A percentile compares a stretch with the other conserved stretches of the same genome.
These are phyloP conservation scores for Lophiostoma macrostomum DNA, from an alignment of 495 filamentous ascomycete species.

Conservation along the genomic window DNA sequence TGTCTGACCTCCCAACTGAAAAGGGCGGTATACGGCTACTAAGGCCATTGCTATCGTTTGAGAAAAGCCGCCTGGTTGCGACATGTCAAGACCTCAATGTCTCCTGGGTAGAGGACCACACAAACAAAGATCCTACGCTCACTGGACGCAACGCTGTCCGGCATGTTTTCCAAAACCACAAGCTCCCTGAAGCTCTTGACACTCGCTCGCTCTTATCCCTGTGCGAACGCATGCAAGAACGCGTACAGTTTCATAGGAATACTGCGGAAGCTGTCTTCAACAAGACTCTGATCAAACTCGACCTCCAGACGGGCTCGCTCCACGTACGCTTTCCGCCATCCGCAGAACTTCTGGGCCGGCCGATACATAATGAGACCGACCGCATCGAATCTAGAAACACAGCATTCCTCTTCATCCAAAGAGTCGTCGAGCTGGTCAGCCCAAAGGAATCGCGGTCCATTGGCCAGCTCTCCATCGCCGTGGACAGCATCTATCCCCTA, in stretches of 20 bases:
- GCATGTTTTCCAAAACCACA: slow-evolving; percentile 51
- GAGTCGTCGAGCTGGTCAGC: slow-evolving; percentile 8
- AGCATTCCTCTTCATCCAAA: slow-evolving; percentile 7
- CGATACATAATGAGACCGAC: slow-evolving; percentile 15
- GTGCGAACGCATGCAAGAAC: slow-evolving; percentile 46
- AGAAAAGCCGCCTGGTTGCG: slow-evolving; percentile 66
- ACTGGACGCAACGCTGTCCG: slow-evolving; percentile 81
- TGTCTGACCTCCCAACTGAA: too few species aligned
- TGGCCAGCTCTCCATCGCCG: background rate
- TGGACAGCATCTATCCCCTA: slow-evolving; percentile 10
- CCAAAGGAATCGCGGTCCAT: background rate
- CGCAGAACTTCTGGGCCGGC: slow-evolving; percentile 6
- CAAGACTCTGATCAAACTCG: slow-evolving; percentile 9
- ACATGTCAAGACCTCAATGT: slow-evolving; percentile 66
- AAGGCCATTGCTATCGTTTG: slow-evolving; percentile 71
- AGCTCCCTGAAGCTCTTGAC: slow-evolving; percentile 67
- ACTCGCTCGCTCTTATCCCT: slow-evolving; percentile 58
- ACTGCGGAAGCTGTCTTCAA: slow-evolving; percentile 27
- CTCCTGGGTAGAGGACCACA: slow-evolving; percentile 77
- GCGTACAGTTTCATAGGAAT: slow-evolving; percentile 35
- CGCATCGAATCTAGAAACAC: slow-evolving; percentile 8
- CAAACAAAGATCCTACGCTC: slow-evolving; percentile 75
- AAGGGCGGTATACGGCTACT: slow-evolving; percentile 44
- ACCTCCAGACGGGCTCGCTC: slow-evolving; percentile 26
- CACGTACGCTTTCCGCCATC: slow-evolving; percentile 14